Evolutionary conservation across 441 rosid genomes (phyloP), one percentile per base, ranked within the genome.

Genomic region (Gossypium aridum): DNA sequence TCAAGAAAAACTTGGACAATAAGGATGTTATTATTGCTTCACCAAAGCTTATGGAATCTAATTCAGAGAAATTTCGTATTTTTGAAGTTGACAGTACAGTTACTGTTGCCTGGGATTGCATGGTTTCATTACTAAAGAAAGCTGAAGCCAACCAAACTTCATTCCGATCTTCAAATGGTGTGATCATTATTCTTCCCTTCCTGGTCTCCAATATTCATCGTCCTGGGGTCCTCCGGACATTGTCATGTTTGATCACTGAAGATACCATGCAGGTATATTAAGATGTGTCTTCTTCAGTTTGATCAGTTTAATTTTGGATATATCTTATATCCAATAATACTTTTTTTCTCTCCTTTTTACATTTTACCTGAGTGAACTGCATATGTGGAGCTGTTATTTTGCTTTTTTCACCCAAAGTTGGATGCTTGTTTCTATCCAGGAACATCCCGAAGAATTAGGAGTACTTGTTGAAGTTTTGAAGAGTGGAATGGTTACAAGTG

Each of bases 401-500:
- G 31, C 34, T 10, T 66, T 45, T 64, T 13, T 47, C 34, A 70
- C 64, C 19, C 19, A 23, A 55, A 26, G 17, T 1, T 70, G 53
- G 73, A 31, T 54, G 13, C 63, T 54, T 25, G 1, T 49, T 55
- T 34, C 64, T 64, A 62, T 47, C 37, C 89, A 97, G 99, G 91
- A 76, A 72, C 98, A 97, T 90, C 83, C 92, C 76, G 99, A 97
- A 79, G 99, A 97, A 79, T 77, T 97, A 81, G 92, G 97, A 45
- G 91, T 85, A 23, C 90, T 97, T 82, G 91, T 97, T 76, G 99
- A 97, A 83, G 89, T 95, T 87, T 88, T 97, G 70, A 97, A 97
- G 89, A 90, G 99, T 79, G 98, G 99, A 83, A 97, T 97, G 96
- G 97, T 93, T 77, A 93, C 96, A 79, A 88, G 98, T 83, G 84